Conservation (phyloP, 495 filamentous ascomycete species). For the Entonaema liquescens region DNA sequence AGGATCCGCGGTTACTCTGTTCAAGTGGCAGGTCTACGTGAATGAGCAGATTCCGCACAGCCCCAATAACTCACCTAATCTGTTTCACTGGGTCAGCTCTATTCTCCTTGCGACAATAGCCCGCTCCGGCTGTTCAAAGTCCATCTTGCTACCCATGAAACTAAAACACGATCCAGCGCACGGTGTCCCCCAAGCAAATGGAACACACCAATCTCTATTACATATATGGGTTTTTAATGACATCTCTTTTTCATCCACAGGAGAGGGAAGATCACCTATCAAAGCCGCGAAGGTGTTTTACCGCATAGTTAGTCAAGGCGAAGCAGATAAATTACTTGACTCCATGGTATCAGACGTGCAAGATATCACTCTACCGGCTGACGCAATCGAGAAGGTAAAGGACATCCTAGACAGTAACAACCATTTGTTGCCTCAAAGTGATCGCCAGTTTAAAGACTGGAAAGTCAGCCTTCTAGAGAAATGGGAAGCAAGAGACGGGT, state of each 20-base stretch:
- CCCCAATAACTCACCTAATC: constrained; percentile 31
- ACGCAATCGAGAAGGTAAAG: constrained; percentile 57
- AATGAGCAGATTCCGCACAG: constrained; percentile 26
- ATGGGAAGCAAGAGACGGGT: constrained; percentile 36
- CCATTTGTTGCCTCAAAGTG: constrained; percentile 61
- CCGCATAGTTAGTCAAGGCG: constrained; percentile 50
- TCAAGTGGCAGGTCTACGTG: constrained; percentile 52
- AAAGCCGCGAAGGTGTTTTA: constrained; percentile 73
- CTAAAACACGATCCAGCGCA: constrained; percentile 28
- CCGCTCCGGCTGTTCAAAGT: constrained; percentile 59
- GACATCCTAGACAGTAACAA: constrained; percentile 60
- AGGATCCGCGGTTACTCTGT: constrained; percentile 47
- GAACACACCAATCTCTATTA: constrained; percentile 39
- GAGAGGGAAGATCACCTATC: constrained; percentile 47
- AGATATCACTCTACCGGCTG: constrained; percentile 67
- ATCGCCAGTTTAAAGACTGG: constrained; percentile 70
- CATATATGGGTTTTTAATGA: constrained; percentile 77
- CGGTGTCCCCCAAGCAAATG: constrained; percentile 20
- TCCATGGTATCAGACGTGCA: constrained; percentile 66
- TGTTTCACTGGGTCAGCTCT: constrained; percentile 57
- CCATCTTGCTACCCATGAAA: constrained; percentile 54
- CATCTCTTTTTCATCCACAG: constrained; percentile 66
- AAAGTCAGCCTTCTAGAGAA: constrained; percentile 69
- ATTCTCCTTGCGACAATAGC: constrained; percentile 57
- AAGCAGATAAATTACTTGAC: constrained; percentile 64